A percentile compares a stretch with the other conserved stretches of the same genome.
phyloP scores from a whole-genome alignment of 2,329 filamentous ascomycete species.

The Fusarium metavorans region DNA sequence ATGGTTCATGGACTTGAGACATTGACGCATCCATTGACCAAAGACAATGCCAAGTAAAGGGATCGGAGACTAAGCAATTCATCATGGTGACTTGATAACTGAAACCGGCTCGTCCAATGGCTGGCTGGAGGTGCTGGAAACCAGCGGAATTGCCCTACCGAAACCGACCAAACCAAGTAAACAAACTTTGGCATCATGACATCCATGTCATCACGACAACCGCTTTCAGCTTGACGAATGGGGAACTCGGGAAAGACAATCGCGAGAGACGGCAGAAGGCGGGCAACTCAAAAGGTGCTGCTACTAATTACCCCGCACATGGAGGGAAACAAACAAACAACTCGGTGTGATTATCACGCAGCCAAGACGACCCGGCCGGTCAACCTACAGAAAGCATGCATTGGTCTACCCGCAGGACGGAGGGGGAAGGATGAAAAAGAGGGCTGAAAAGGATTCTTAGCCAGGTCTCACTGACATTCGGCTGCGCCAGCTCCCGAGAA shows the following conservation, averaged over 20 bases:
- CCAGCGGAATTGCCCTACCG: constrained; percentile 9
- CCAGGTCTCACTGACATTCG: constrained; percentile 18
- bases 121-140: not conserved
- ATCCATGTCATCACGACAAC: constrained; percentile 25
- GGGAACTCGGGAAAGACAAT: constrained; percentile 12
- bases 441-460: constrained; percentile 6
- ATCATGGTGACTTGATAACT: constrained; percentile 20
- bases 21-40: not conserved
- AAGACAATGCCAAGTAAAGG: constrained; percentile 1
- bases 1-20: constrained; percentile 11
- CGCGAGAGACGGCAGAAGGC: constrained; percentile 10
- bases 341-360: constrained; percentile 27
- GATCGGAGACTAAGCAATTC: not conserved
- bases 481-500: constrained; percentile 18
- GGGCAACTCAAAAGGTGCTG: constrained; percentile 11
- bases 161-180: constrained; percentile 24
- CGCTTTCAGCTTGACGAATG: constrained; percentile 21
- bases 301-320: constrained; percentile 30
- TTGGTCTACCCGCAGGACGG: constrained; percentile 10
- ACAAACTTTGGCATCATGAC: constrained; percentile 33
- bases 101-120: not conserved
- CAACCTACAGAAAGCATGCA: constrained; percentile 7
- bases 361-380: not conserved
- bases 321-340: constrained; percentile 7
- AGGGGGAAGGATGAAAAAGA: not conserved